Base-by-base conservation (phyloP, 257 asterid species). In the Ilex aquifolium region DNA sequence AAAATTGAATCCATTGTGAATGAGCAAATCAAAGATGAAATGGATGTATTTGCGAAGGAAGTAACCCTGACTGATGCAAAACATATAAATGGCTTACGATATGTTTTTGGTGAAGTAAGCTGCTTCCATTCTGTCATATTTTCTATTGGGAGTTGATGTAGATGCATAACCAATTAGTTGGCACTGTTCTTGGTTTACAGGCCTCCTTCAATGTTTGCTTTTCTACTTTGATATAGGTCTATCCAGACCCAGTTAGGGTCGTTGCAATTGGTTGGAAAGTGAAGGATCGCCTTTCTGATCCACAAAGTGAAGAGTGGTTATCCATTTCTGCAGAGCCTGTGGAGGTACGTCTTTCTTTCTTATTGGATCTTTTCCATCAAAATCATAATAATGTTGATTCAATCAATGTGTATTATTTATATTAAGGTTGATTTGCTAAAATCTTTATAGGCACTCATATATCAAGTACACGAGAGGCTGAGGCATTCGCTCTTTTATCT, bases 191-290 rank as follows among this genome's bases (percentile, higher is more conserved):
- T 63, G 32, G 30, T 30, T n/a, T 61, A 56, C 16, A 61, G 40
- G 36, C 32, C 39, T 16, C 39, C 56, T 10, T 66, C n/a, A 17
- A 56, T 50, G 60, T n/a, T 66, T 56, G n/a, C 15, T 30, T 56
- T 40, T 55, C 58, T 66, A 13, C 16, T 44, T 56, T 49, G 64
- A 48, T 69, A 46, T 48, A 93, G 99, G 96, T 93, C 31, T 93
- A 93, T 70, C 99, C 99, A 14, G 97, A 93, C 60, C 99, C 99
- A 60, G 99, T 93, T 62, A 82, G 97, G 73, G 86, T 93, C 67
- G 99, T 93, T 67, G 70, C 99, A 55, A 83, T 93, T 65, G 99
- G 99, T 64, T 86, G 67, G 60, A 88, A 82, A 36, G 97, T 93
- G 78, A 97, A 87, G 57, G 97, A 90, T 77, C 69, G 90, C 58